A percentile compares a stretch with the other conserved stretches of the same genome.
Evolutionary conservation across 2,329 filamentous ascomycete species (phyloP).

Genomic region (Sclerotinia borealis): DNA sequence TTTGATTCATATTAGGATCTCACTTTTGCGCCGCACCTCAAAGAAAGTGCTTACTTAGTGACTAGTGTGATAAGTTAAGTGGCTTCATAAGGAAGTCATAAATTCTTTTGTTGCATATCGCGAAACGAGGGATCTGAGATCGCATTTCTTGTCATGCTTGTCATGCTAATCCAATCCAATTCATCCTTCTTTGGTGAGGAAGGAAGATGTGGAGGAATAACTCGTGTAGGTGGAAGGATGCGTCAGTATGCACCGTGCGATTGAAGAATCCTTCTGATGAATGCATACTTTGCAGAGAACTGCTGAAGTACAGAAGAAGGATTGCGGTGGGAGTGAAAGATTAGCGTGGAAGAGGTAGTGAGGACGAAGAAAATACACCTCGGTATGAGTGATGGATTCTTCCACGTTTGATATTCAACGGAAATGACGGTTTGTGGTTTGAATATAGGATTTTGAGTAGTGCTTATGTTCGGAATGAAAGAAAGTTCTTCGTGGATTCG

Average conservation of each 20-base stretch:
- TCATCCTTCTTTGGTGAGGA: background rate
- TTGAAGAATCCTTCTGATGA: background rate
- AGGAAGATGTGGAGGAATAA: background rate
- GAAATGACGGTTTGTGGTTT: background rate
- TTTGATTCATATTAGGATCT: background rate
- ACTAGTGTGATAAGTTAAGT: background rate
- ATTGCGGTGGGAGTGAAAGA: background rate
- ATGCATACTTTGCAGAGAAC: background rate
- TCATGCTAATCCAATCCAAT: background rate
- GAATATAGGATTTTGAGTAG: background rate
- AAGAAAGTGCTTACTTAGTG: background rate
- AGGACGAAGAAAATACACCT: background rate
- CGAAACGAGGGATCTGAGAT: slow-evolving; percentile 8
- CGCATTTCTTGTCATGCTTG: background rate
- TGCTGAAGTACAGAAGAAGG: background rate
- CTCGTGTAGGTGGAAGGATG: background rate
- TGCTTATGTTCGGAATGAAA: background rate
- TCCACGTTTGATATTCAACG: background rate
- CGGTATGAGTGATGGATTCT: background rate
- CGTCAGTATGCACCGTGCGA: background rate
- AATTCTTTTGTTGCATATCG: slow-evolving; percentile 1
- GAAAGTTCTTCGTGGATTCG: slow-evolving; percentile 1
- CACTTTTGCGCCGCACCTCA: background rate
- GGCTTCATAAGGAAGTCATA: background rate
- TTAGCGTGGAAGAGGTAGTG: background rate